These are phyloP conservation scores for Lactarius pseudohatsudake DNA, from an alignment of 768 basidiomycete species.

Conservation along the genomic window DNA sequence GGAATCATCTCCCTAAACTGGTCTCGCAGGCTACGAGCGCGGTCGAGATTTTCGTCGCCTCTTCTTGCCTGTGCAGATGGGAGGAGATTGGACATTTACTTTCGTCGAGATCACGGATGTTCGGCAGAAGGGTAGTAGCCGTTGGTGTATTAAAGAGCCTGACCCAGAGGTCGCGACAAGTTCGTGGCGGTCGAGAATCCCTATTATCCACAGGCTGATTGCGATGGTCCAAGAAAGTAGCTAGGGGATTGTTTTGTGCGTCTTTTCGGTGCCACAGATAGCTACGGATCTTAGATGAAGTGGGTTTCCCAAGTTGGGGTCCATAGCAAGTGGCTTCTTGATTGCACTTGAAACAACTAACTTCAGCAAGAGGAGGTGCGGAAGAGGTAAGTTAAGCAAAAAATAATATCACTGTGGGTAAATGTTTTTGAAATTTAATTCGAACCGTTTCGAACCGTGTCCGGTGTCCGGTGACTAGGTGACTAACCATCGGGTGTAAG, in stretches of 20 bases:
- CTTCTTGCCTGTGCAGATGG: slow-evolving; percentile 8
- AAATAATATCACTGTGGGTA: too few species aligned
- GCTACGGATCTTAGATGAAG: not conserved
- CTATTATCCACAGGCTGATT: not conserved
- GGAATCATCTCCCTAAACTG: slow-evolving; percentile 6
- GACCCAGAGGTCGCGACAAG: not conserved
- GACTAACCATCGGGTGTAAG: too few species aligned
- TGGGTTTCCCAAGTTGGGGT: not conserved
- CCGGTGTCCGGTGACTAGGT: too few species aligned
- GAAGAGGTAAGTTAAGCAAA: too few species aligned
- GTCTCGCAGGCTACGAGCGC: slow-evolving; percentile 9
- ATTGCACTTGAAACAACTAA: too few species aligned
- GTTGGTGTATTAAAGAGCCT: not conserved
- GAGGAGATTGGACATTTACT: slow-evolving; percentile 3
- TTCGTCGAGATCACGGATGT: not conserved
- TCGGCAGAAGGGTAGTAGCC: not conserved
- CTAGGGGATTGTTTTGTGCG: not conserved
- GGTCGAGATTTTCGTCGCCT: slow-evolving; percentile 1
- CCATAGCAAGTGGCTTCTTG: not conserved
- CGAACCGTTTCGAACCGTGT: too few species aligned
- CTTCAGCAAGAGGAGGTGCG: too few species aligned
- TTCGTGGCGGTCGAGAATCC: not conserved
- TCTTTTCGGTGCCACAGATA: not conserved
- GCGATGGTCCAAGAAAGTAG: not conserved
- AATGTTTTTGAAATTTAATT: too few species aligned